Evolutionary conservation across 1,284 basidiomycete genomes (phyloP), one percentile per base, ranked within the genome.

Genomic region (Lignosus rhinocerotis): DNA sequence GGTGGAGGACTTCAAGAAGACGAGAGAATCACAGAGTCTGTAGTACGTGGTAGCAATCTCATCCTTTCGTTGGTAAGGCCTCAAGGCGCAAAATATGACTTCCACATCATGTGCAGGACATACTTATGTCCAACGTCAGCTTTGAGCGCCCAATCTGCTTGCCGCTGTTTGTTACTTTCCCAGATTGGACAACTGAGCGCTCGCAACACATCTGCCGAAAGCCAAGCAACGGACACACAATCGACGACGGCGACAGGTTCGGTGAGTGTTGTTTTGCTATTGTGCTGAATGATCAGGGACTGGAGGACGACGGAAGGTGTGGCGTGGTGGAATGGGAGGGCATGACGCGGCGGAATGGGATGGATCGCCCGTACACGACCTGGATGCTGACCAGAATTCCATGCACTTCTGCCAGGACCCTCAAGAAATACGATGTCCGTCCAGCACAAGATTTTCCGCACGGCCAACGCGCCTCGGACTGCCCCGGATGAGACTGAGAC

Each of bases 401-500:
- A 69, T 69, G 66, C 63, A 67, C 56, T 54, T 60, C 46, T 56
- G 32, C 49, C 43, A 70, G 67, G 66, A 62, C 66, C 65, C 59
- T 68, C 65, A 67, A 68, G 69, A 72, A 73, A 75, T 79, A 81
- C 80, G 74, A 91, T 91, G 88, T 90, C 90, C 67, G 68, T 83
- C 72, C 79, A 86, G 68, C 82, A 82, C 83, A 98, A 98, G 86
- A 96, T 99, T 76, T 81, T 90, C 74, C 93, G 96, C 73, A 94
- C 93, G 70, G 96, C 96, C 75, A 98, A 98, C 76, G 95, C 97
- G 61, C 95, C 96, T 66, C 84, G 80, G 67, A 91, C 90, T 51
- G 72, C 93, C 65, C 94, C 96, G 65, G 90, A 94, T 77, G 96
- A 97, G 80, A 92, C 88, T 55, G 97, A 99, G 84, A 88, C 84